phyloP scores from a whole-genome alignment of 1,284 basidiomycete genomes.

The Ustilago lituana region DNA sequence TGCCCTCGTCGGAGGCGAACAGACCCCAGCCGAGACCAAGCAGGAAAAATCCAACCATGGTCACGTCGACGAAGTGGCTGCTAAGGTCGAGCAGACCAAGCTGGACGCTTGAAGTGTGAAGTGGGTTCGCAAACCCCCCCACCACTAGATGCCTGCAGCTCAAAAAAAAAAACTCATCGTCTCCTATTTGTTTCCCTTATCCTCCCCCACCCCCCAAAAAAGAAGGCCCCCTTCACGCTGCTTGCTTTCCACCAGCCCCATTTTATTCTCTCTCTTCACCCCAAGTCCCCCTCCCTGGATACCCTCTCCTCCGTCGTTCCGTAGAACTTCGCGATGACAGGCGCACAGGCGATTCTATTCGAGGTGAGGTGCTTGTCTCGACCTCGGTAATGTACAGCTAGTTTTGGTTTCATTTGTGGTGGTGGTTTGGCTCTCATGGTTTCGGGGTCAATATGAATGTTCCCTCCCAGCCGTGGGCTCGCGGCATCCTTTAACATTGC shows the following conservation, averaged over 20 bases:
- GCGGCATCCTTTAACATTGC: slow-evolving; percentile 31
- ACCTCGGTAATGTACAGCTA: slow-evolving; percentile 35
- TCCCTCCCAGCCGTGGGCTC: slow-evolving; percentile 37
- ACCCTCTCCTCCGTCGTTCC: slow-evolving; percentile 19
- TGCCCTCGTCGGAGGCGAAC: slow-evolving; percentile 42
- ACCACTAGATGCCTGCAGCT: background rate
- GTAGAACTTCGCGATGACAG: slow-evolving; percentile 12
- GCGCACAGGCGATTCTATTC: slow-evolving; percentile 16
- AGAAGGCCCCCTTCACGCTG: slow-evolving; percentile 32
- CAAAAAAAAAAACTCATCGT: no score
- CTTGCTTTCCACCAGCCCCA: no score
- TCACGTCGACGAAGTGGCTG: slow-evolving; percentile 41
- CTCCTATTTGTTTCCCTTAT: background rate
- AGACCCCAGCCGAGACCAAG: slow-evolving; percentile 6
- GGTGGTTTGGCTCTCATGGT: slow-evolving; percentile 1
- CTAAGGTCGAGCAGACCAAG: slow-evolving; percentile 43
- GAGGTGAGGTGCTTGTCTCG: slow-evolving; percentile 14
- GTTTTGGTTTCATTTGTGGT: slow-evolving; percentile 5
- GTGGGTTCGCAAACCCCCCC: no score
- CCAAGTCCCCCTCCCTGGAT: slow-evolving; percentile 22
- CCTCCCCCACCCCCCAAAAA: slow-evolving; percentile 14
- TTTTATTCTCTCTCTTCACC: no score
- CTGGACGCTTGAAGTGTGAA: slow-evolving; percentile 30
- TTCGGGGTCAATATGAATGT: slow-evolving; percentile 35
- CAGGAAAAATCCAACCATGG: slow-evolving; percentile 19